Evolutionary conservation across 352 stramenopile genomes (phyloP).

Genomic region (Phytophthora capsici): DNA sequence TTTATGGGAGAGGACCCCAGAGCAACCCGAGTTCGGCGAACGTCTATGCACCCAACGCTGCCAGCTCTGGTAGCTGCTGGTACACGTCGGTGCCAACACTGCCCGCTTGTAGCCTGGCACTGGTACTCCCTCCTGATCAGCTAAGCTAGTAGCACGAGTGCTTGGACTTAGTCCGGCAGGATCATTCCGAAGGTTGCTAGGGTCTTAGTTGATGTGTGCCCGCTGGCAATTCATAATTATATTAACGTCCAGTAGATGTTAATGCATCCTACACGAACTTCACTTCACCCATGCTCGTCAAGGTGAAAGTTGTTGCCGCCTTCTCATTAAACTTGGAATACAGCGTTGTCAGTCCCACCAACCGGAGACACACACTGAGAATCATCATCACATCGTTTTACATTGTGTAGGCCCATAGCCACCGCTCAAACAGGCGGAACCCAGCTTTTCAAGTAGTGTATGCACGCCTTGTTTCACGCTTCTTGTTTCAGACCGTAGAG

Average conservation of each 20-base stretch:
- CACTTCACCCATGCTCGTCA: constrained; percentile 27
- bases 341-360: constrained; percentile 1
- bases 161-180: no score
- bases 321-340: no score
- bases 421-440: constrained; percentile 1
- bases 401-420: constrained; percentile 15
- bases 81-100: no score
- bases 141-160: no score
- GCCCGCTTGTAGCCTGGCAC: no score
- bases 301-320: constrained; percentile 15
- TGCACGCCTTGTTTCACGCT: constrained; percentile 18
- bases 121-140: no score
- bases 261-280: constrained; percentile 1
- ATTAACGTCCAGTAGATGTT: no score
- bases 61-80: no score
- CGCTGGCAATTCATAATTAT: constrained; percentile 1
- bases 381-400: constrained; percentile 4
- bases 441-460: neutral
- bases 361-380: constrained; percentile 7
- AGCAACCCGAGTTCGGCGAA: no score
- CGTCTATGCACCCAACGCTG: no score
- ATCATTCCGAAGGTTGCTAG: neutral
- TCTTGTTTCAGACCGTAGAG: constrained; percentile 17
- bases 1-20: no score
- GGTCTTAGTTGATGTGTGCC: constrained; percentile 2